phyloP scores from a whole-genome alignment of 2,329 filamentous ascomycete genomes.

The Hypoxylon sp. region DNA sequence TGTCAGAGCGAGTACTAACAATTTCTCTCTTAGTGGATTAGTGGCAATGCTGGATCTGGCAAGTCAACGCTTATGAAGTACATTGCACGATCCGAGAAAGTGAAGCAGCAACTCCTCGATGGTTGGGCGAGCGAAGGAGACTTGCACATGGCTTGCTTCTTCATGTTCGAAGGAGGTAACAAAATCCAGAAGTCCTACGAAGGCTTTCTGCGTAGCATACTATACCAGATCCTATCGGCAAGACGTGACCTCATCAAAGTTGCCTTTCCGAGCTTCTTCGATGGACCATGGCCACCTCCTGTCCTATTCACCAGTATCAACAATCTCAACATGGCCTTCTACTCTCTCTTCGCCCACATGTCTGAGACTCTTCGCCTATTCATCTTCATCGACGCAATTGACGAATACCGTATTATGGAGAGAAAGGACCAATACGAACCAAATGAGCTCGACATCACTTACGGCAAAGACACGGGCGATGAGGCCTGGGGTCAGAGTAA shows the following conservation, averaged over 20 bases:
- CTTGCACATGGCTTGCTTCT: slow-evolving; percentile 57
- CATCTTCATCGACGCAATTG: slow-evolving; percentile 53
- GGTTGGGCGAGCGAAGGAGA: slow-evolving; percentile 55
- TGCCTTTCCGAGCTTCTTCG: slow-evolving; percentile 53
- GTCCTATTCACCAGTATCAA: slow-evolving; percentile 51
- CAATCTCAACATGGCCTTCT: slow-evolving; percentile 53
- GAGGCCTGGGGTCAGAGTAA: slow-evolving; percentile 54
- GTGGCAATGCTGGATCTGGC: slow-evolving; percentile 63
- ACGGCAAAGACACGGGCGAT: slow-evolving; percentile 51
- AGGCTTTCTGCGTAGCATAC: slow-evolving; percentile 57
- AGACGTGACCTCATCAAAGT: slow-evolving; percentile 53
- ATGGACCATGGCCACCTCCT: slow-evolving; percentile 52
- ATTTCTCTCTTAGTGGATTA: slow-evolving; percentile 54
- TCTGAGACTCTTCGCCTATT: slow-evolving; percentile 50
- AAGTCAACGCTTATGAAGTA: slow-evolving; percentile 66
- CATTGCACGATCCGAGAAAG: slow-evolving; percentile 52
- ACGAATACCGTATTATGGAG: slow-evolving; percentile 55
- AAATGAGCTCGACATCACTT: slow-evolving; percentile 50
- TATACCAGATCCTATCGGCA: slow-evolving; percentile 56
- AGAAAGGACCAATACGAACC: slow-evolving; percentile 54
- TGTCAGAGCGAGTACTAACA: slow-evolving; percentile 24
- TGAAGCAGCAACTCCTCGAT: slow-evolving; percentile 48
- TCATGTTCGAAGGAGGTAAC: slow-evolving; percentile 60
- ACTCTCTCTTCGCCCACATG: slow-evolving; percentile 53
- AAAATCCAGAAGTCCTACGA: slow-evolving; percentile 58